Evolutionary conservation across 2,329 filamentous ascomycete genomes (phyloP), one percentile per base, ranked within the genome.

Genomic region (Seiridium unicorne): DNA sequence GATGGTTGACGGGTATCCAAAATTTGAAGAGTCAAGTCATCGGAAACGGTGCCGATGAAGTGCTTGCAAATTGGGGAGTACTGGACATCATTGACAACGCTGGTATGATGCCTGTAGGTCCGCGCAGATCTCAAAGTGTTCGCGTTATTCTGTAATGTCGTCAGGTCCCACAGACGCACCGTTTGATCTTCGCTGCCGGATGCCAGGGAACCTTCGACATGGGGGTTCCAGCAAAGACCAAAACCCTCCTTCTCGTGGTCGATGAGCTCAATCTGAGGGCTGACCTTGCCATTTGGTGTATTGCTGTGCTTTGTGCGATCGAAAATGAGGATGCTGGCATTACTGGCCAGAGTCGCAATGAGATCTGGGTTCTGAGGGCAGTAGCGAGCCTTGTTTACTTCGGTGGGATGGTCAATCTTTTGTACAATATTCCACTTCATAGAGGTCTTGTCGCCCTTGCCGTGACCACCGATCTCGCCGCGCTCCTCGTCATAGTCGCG

Each of bases 361-460:
- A 99, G 88, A 70, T 99, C 93, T 4, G 94, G 93, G 71, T 99
- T 99, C 74, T 98, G 94, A 10, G 95, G 95, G 76, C 97, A 93
- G 73, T 98, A 98, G 66, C 95, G 89, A 13, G 95, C 96, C 80
- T 98, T 99, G 83, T 99, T 99, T 73, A 99, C 93, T 76, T 99
- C 95, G 64, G 92, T 91, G 13, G 93, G 93, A 73, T 99, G 95
- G 73, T 96, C 91, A 73, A 99, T 99, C 76, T 91, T 95, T 76
- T 99, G 95, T 56, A 95, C 89, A 69, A 99, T 91, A 65, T 90
- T 90, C 81, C 96, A 97, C 70, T 91, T 93, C 74, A 98, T 89
- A 47, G 86, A 81, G 26, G 87, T 83, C 31, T 88, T 84, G 65
- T 92, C 90, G 62, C 89, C 89, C 55, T 89, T 90, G 44, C 92